Conservation (phyloP, 805 yeast species). For the Lachancea nothofagi region DNA sequence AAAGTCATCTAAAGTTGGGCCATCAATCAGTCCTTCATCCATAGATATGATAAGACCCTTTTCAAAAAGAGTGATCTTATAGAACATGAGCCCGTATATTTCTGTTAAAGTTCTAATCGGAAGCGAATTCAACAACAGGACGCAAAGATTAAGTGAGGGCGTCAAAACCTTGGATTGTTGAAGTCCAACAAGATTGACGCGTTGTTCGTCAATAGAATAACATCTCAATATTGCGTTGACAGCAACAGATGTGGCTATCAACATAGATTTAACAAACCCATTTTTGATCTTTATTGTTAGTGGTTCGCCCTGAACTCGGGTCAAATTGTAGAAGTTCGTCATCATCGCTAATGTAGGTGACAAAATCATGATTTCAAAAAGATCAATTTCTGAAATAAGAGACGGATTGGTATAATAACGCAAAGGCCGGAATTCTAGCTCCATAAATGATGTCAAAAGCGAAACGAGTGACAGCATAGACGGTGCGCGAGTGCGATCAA, state of each 20-base stretch:
- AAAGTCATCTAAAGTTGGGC: constrained; percentile 10
- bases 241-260: constrained; percentile 16
- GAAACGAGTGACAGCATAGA: constrained; percentile 5
- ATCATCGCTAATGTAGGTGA: constrained; percentile 23
- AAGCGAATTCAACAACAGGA: constrained; percentile 19
- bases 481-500: constrained; percentile 1
- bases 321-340: constrained; percentile 19
- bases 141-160: constrained; percentile 21
- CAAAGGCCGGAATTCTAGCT: constrained; percentile 16
- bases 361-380: constrained; percentile 21
- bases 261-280: constrained; percentile 17
- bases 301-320: constrained; percentile 10
- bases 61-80: constrained; percentile 19
- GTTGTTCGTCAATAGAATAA: constrained; percentile 16
- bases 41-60: constrained; percentile 14
- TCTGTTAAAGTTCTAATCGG: constrained; percentile 22
- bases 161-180: constrained; percentile 11
- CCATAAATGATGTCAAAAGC: constrained; percentile 15
- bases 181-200: constrained; percentile 16
- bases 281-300: constrained; percentile 12
- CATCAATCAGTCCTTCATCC: constrained; percentile 9
- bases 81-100: constrained; percentile 20
- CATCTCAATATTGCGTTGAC: constrained; percentile 12
- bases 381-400: constrained; percentile 15
- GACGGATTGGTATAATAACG: constrained; percentile 16